Percentiles rank a stretch among this genome's conserved stretches.
Conservation (phyloP, 768 basidiomycete genomes). For the Leccinum aurantiacum region DNA sequence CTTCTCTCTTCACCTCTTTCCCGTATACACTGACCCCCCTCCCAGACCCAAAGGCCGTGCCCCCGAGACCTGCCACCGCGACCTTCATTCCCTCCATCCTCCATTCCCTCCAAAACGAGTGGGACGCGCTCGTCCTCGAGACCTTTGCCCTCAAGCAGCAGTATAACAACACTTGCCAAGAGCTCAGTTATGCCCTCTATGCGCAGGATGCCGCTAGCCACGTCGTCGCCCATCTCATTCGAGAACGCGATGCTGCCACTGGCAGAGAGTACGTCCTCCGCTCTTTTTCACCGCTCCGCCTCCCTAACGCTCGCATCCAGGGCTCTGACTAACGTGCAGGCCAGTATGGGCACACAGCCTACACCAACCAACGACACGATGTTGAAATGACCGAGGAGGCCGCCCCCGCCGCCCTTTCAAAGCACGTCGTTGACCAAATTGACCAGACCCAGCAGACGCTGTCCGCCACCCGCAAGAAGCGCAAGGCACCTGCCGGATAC, state of each 20-base stretch:
- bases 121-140: conserved; percentile 92
- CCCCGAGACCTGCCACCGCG: conserved; percentile 85
- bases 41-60: conserved; percentile 74
- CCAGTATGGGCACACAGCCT: conserved; percentile 78
- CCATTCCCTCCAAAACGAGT: conserved; percentile 92
- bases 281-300: neutral
- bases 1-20: neutral
- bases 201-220: conserved; percentile 93
- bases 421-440: conserved; percentile 58
- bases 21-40: neutral
- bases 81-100: conserved; percentile 92
- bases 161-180: conserved; percentile 83
- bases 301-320: conserved; percentile 41
- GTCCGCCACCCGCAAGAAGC: conserved; percentile 87
- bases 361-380: conserved; percentile 51
- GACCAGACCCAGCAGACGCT: conserved; percentile 69
- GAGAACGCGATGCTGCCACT: conserved; percentile 88
- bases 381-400: conserved; percentile 80
- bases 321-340: conserved; percentile 88
- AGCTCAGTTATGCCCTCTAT: conserved; percentile 94
- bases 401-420: conserved; percentile 60
- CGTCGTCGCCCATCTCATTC: conserved; percentile 90
- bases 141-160: conserved; percentile 87
- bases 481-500: conserved; percentile 80
- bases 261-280: conserved; percentile 68